These are phyloP conservation scores for Sophora flavescens DNA, from an alignment of 306 rosid species.

Conservation along the genomic window DNA sequence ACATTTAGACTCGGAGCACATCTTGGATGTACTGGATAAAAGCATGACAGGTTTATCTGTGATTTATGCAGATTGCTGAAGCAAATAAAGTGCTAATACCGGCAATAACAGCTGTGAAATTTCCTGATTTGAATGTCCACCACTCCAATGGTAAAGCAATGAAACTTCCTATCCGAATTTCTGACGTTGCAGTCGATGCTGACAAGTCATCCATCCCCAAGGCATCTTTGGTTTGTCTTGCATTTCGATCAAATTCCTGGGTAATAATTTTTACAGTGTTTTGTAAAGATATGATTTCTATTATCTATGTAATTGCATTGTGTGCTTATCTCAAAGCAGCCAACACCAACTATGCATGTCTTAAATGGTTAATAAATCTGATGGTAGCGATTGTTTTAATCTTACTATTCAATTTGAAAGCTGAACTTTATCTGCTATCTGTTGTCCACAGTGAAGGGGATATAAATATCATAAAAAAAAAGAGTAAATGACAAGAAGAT, in stretches of 20 bases:
- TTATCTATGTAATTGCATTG: neutral
- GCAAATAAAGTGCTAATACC: slow-evolving; percentile 84
- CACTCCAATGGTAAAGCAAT: slow-evolving; percentile 61
- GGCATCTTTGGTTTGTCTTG: slow-evolving; percentile 78
- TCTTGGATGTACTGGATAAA: slow-evolving; percentile 5
- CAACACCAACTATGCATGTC: neutral
- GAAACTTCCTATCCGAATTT: slow-evolving; percentile 70
- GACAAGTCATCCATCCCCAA: slow-evolving; percentile 55
- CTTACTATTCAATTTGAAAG: slow-evolving; percentile 26
- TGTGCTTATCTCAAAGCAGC: slow-evolving; percentile 29
- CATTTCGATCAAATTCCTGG: slow-evolving; percentile 89
- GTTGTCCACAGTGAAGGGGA: neutral
- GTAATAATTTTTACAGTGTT: slow-evolving; percentile 47
- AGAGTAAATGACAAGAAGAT: neutral
- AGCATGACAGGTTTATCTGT: slow-evolving; percentile 35
- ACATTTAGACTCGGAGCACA: slow-evolving; percentile 17
- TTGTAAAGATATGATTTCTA: slow-evolving; percentile 33
- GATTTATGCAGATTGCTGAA: slow-evolving; percentile 61
- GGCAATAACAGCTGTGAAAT: slow-evolving; percentile 71
- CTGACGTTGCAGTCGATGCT: slow-evolving; percentile 48
- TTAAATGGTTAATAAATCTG: slow-evolving; percentile 24
- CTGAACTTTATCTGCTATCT: slow-evolving; percentile 17
- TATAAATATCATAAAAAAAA: slow-evolving; percentile 11
- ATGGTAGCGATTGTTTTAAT: slow-evolving; percentile 3
- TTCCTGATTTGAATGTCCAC: slow-evolving; percentile 77